These are phyloP conservation scores for Garcileccinum viscosum DNA, from an alignment of 1,284 basidiomycete species.

Conservation along the genomic window DNA sequence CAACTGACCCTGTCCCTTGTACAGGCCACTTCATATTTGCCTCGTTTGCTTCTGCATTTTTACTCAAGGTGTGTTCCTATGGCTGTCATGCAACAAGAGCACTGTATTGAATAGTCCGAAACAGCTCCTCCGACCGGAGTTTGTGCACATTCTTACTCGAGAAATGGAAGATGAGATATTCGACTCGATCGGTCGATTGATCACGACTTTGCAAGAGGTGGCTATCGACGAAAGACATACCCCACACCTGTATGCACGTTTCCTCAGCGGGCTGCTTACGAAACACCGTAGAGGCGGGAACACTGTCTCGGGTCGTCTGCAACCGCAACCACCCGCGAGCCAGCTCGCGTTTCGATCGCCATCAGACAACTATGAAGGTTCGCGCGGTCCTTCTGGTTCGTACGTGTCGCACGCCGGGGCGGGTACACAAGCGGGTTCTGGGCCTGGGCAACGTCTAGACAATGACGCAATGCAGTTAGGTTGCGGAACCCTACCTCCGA, in stretches of 20 bases:
- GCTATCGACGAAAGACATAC: conserved; percentile 84
- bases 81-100: background rate
- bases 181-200: conserved; percentile 73
- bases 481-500: background rate
- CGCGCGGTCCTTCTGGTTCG: conserved; percentile 16
- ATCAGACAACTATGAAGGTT: conserved; percentile 3
- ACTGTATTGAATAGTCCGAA: background rate
- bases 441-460: conserved; percentile 18
- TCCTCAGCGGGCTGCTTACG: conserved; percentile 71
- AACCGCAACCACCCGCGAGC: conserved; percentile 34
- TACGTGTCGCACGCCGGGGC: background rate
- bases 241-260: conserved; percentile 80
- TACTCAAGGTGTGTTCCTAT: conserved; percentile 68
- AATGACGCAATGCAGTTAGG: conserved; percentile 29
- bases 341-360: conserved; percentile 24
- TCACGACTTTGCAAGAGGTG: conserved; percentile 73
- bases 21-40: conserved; percentile 82
- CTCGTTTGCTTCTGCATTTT: conserved; percentile 84
- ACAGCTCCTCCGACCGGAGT: conserved; percentile 77
- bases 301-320: conserved; percentile 36
- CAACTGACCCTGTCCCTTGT: background rate
- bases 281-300: conserved; percentile 71
- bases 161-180: conserved; percentile 74
- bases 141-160: conserved; percentile 58
- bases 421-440: conserved; percentile 7